Conservation (phyloP, 345 rosid species). For the Heritiera littoralis region DNA sequence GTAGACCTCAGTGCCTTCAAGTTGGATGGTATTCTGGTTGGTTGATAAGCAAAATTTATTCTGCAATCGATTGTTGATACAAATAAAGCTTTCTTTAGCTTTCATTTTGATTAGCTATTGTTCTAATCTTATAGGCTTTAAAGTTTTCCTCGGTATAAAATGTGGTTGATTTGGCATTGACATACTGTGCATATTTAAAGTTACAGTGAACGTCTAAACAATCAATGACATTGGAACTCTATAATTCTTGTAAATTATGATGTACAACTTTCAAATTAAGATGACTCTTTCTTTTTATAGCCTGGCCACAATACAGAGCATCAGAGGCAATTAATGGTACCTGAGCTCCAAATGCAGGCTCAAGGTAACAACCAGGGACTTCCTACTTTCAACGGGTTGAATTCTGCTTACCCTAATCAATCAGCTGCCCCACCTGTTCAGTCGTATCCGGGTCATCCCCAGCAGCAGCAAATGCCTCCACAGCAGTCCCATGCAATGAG, state of each 20-base stretch:
- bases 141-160: background rate
- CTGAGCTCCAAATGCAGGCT: conserved; percentile 75
- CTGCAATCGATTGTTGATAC: conserved; percentile 7
- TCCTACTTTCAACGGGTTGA: conserved; percentile 69
- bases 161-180: conserved; percentile 7
- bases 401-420: conserved; percentile 73
- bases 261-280: background rate
- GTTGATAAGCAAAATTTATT: background rate
- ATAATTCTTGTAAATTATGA: background rate
- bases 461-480: conserved; percentile 52
- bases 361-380: conserved; percentile 50
- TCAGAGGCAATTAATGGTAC: conserved; percentile 57
- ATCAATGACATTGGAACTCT: background rate
- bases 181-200: background rate
- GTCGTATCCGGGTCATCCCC: conserved; percentile 69
- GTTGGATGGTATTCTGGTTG: conserved; percentile 3
- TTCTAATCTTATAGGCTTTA: background rate
- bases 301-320: conserved; percentile 53
- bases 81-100: background rate
- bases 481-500: conserved; percentile 64
- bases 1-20: background rate
- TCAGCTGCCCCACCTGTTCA: conserved; percentile 61
- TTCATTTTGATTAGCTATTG: conserved; percentile 10
- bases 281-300: conserved; percentile 33
- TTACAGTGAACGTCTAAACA: background rate